These are phyloP conservation scores for Hyaloscypha hepaticicola DNA, from an alignment of 495 filamentous ascomycete genomes.

Conservation along the genomic window DNA sequence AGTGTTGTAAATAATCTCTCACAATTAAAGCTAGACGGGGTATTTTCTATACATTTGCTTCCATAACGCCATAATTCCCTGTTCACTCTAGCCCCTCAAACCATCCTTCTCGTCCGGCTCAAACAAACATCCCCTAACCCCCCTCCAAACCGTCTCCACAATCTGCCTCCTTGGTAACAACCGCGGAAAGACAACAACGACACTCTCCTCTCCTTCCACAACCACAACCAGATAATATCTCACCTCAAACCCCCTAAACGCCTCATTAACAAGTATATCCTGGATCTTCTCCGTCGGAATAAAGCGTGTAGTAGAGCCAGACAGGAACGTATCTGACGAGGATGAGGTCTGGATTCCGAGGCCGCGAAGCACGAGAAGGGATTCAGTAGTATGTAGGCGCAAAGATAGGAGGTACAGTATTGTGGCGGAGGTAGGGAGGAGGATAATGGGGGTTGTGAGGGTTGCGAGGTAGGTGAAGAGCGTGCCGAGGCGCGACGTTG, in stretches of 20 bases:
- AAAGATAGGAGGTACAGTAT: conserved; percentile 39
- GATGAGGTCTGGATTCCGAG: conserved; percentile 89
- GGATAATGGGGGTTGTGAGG: conserved; percentile 13
- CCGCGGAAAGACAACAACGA: conserved; percentile 90
- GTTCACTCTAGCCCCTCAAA: background rate
- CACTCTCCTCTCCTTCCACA: conserved; percentile 84
- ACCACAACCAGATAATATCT: conserved; percentile 86
- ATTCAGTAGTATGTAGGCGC: conserved; percentile 66
- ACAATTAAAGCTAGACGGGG: background rate
- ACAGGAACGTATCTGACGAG: conserved; percentile 61
- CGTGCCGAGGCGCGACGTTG: conserved; percentile 9
- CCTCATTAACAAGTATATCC: conserved; percentile 93
- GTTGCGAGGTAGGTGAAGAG: conserved; percentile 12
- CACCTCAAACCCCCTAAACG: conserved; percentile 90
- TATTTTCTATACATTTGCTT: background rate
- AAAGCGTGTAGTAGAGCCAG: conserved; percentile 69
- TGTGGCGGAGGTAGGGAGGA: conserved; percentile 13
- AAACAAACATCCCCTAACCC: conserved; percentile 71
- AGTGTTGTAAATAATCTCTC: background rate
- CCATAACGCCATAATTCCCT: background rate
- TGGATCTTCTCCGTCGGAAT: conserved; percentile 90
- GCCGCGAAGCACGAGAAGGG: conserved; percentile 81
- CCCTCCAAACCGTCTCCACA: conserved; percentile 84
- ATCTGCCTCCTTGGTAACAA: conserved; percentile 68
- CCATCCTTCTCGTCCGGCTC: conserved; percentile 51